Conservation (phyloP, 768 basidiomycete genomes). For the Paxillus involutus region DNA sequence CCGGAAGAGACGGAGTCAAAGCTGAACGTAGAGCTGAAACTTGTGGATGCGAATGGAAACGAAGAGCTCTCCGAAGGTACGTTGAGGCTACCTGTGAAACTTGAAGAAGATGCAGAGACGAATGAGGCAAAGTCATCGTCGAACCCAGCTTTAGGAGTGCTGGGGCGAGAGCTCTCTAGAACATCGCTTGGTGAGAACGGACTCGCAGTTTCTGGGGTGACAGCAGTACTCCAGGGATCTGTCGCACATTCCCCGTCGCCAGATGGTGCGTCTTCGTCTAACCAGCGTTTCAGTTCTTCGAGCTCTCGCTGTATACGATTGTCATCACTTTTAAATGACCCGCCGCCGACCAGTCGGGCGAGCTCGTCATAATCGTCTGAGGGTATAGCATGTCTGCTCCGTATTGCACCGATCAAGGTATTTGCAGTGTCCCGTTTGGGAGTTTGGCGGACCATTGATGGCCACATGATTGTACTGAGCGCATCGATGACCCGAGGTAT, state of each 20-base stretch:
- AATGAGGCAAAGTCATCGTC: constrained; percentile 84
- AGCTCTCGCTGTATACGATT: constrained; percentile 49
- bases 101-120: constrained; percentile 53
- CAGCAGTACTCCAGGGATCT: constrained; percentile 43
- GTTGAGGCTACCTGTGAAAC: not conserved
- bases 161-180: constrained; percentile 18
- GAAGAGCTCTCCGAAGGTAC: constrained; percentile 1
- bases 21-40: constrained; percentile 29
- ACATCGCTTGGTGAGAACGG: constrained; percentile 21
- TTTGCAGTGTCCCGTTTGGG: constrained; percentile 1
- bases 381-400: constrained; percentile 3
- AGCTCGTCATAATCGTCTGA: constrained; percentile 22
- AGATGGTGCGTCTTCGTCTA: constrained; percentile 42
- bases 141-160: constrained; percentile 46
- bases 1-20: constrained; percentile 23
- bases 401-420: not conserved
- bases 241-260: constrained; percentile 15
- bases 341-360: constrained; percentile 18
- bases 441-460: constrained; percentile 53
- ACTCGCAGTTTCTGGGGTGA: constrained; percentile 28
- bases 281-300: constrained; percentile 61
- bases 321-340: constrained; percentile 25
- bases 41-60: constrained; percentile 6
- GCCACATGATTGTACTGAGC: constrained; percentile 88
- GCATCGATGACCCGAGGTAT: constrained; percentile 76